A percentile compares a stretch with the other conserved stretches of the same genome.
phyloP scores from a whole-genome alignment of 345 rosid species.

The Lumnitzera racemosa region DNA sequence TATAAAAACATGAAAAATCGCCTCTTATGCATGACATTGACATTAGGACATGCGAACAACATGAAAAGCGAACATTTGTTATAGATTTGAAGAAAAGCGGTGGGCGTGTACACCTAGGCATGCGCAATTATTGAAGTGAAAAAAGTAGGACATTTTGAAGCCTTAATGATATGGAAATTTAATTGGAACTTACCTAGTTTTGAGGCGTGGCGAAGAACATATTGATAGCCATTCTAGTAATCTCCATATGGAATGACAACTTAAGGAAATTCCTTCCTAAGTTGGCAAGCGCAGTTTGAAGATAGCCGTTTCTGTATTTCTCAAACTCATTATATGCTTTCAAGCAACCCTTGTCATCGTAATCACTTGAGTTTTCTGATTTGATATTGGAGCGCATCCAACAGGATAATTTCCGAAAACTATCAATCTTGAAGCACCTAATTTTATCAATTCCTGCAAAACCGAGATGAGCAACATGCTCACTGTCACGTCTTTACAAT shows the following conservation, averaged over 20 bases:
- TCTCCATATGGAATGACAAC: constrained; percentile 13
- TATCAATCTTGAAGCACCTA: constrained; percentile 6
- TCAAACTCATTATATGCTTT: constrained; percentile 10
- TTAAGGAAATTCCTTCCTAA: constrained; percentile 10
- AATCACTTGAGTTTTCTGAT: constrained; percentile 2
- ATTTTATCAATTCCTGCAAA: constrained; percentile 9
- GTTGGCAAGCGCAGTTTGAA: constrained; percentile 10
- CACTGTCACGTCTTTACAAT: no score
- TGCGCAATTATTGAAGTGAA: no score
- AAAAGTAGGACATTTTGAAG: no score
- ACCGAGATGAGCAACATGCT: not conserved
- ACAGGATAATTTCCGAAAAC: constrained; percentile 14
- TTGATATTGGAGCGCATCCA: constrained; percentile 13
- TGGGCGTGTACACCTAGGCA: no score
- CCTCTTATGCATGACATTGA: no score
- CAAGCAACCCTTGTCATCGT: constrained; percentile 11
- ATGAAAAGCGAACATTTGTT: no score
- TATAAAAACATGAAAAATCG: not conserved
- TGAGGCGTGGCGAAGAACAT: constrained; percentile 5
- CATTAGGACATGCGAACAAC: no score
- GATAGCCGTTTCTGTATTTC: constrained; percentile 6
- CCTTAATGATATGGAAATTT: no score
- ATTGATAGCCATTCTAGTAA: constrained; percentile 13
- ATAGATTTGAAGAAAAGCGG: no score
- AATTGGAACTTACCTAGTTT: not conserved